phyloP scores from a whole-genome alignment of 2,329 filamentous ascomycete genomes.

The Zalaria obscura region DNA sequence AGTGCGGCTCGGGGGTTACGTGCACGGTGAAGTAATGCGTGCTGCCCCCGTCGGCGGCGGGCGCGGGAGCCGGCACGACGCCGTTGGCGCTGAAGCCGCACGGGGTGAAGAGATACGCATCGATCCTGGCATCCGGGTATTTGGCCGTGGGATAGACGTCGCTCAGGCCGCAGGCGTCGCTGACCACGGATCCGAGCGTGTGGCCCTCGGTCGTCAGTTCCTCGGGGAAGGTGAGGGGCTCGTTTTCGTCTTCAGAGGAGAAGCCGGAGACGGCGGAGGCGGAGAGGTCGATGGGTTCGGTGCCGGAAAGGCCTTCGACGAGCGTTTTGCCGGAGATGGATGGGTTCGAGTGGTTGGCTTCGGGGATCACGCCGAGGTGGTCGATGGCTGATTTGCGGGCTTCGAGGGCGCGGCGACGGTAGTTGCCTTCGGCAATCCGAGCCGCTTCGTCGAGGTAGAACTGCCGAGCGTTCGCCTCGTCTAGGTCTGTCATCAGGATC shows the following conservation, averaged over 20 bases:
- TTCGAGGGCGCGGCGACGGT: slow-evolving; percentile 52
- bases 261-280: slow-evolving; percentile 41
- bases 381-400: slow-evolving; percentile 46
- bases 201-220: slow-evolving; percentile 87
- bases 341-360: slow-evolving; percentile 26
- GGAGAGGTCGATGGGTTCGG: slow-evolving; percentile 67
- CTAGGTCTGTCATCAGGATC: slow-evolving; percentile 54
- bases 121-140: slow-evolving; percentile 86
- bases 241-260: slow-evolving; percentile 36
- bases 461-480: slow-evolving; percentile 50
- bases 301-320: slow-evolving; percentile 16
- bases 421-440: slow-evolving; percentile 73
- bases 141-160: slow-evolving; percentile 74
- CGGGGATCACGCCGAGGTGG: slow-evolving; percentile 45
- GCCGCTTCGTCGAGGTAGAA: slow-evolving; percentile 70
- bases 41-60: slow-evolving; percentile 20
- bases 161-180: slow-evolving; percentile 75
- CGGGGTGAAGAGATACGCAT: slow-evolving; percentile 90
- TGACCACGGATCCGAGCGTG: slow-evolving; percentile 80
- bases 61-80: slow-evolving; percentile 63
- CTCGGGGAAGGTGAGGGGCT: slow-evolving; percentile 44
- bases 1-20: slow-evolving; percentile 91
- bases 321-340: slow-evolving; percentile 21
- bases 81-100: slow-evolving; percentile 97
- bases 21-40: slow-evolving; percentile 97